Evolutionary conservation across 352 stramenopile genomes (phyloP).

Genomic region (Globisporangium yorkense): DNA sequence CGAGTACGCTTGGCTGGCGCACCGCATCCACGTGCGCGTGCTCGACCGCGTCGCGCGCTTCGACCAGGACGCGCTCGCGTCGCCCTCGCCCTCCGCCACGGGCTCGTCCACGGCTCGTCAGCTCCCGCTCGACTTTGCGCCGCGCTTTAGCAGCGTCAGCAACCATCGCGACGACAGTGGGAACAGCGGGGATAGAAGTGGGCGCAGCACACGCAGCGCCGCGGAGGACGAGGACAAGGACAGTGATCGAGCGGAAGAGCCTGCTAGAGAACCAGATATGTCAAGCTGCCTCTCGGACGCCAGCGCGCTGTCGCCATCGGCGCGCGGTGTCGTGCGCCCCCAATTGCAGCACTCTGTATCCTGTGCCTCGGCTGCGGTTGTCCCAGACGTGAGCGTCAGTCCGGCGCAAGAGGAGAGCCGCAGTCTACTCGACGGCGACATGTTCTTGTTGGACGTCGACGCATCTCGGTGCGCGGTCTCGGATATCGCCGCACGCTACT

Average conservation of each 20-base stretch:
- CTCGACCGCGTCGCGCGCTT: slow-evolving; percentile 11
- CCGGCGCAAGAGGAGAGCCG: slow-evolving; percentile 1
- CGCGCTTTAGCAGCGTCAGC: neutral
- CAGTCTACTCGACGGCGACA: slow-evolving; percentile 12
- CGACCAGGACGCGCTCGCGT: slow-evolving; percentile 11
- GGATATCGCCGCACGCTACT: slow-evolving; percentile 27
- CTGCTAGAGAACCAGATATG: no score
- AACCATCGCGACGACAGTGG: neutral
- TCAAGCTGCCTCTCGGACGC: neutral
- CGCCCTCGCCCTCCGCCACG: slow-evolving; percentile 9
- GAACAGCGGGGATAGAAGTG: slow-evolving; percentile 6
- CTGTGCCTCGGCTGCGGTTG: slow-evolving; percentile 7
- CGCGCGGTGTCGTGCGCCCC: neutral
- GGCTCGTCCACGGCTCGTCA: slow-evolving; percentile 1
- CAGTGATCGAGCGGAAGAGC: neutral
- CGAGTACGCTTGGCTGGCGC: slow-evolving; percentile 64
- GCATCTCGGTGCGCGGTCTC: slow-evolving; percentile 26
- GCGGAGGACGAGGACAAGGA: slow-evolving; percentile 14
- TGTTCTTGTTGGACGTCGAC: slow-evolving; percentile 15
- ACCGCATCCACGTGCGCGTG: slow-evolving; percentile 57
- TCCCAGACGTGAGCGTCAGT: neutral
- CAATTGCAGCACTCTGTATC: neutral
- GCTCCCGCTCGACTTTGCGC: neutral
- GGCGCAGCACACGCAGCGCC: slow-evolving; percentile 26
- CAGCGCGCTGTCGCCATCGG: neutral